Evolutionary conservation across 805 yeast genomes (phyloP).

Genomic region (Candida alai): DNA sequence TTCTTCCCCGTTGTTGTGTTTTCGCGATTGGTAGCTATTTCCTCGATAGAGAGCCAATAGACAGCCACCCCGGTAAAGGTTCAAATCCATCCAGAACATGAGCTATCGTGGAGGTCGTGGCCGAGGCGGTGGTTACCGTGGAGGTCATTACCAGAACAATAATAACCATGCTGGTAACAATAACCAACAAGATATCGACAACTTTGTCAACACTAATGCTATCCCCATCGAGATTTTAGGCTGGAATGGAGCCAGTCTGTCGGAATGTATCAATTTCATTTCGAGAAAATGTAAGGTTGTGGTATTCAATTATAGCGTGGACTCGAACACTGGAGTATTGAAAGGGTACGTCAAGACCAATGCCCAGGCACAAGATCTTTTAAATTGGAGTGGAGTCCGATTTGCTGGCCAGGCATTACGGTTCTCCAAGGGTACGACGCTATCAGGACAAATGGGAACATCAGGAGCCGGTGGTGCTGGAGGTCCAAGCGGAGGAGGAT

Average conservation of each 20-base stretch:
- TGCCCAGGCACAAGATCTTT: conserved; percentile 55
- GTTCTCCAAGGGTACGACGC: conserved; percentile 37
- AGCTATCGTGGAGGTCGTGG: conserved; percentile 40
- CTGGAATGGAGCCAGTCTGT: conserved; percentile 77
- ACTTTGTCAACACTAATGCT: conserved; percentile 27
- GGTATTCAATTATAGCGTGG: conserved; percentile 50
- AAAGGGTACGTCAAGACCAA: conserved; percentile 54
- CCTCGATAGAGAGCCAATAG: no score
- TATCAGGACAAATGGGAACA: conserved; percentile 13
- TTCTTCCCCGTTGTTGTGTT: no score
- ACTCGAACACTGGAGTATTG: conserved; percentile 46
- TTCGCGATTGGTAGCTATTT: no score
- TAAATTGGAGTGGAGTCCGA: conserved; percentile 67
- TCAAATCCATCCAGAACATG: no score
- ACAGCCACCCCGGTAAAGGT: no score
- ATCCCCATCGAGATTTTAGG: conserved; percentile 62
- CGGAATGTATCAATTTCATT: conserved; percentile 66
- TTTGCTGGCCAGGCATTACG: conserved; percentile 73
- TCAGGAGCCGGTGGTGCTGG: conserved; percentile 6
- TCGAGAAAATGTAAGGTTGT: conserved; percentile 61
- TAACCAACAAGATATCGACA: conserved; percentile 21
- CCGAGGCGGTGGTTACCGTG: conserved; percentile 23
- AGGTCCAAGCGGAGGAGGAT: conserved; percentile 30
- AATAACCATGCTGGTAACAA: conserved; percentile 11
- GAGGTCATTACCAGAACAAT: conserved; percentile 11